A percentile compares a stretch with the other conserved stretches of the same genome.
phyloP scores from a whole-genome alignment of 805 yeast genomes.

The Metschnikowia orientalis region DNA sequence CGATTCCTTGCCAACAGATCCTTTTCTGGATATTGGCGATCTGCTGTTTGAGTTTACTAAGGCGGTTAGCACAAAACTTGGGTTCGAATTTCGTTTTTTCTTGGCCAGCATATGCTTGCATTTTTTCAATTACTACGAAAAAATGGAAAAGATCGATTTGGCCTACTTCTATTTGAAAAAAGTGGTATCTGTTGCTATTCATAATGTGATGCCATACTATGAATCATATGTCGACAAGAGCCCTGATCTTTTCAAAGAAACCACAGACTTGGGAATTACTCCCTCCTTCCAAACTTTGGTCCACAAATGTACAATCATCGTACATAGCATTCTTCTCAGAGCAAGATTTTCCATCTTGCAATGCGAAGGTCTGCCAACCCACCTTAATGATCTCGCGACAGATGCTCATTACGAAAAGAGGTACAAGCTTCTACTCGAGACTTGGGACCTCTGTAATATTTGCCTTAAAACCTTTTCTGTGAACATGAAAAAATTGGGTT shows the following conservation, averaged over 20 bases:
- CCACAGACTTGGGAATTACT: constrained; percentile 16
- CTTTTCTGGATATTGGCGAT: neutral
- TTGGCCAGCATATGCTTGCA: constrained; percentile 13
- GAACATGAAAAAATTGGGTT: constrained; percentile 12
- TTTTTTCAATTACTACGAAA: constrained; percentile 29
- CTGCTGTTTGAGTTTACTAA: neutral
- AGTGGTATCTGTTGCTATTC: constrained; percentile 22
- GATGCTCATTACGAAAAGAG: constrained; percentile 10
- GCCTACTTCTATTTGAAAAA: constrained; percentile 37
- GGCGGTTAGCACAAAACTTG: constrained; percentile 8
- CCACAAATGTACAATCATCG: constrained; percentile 16
- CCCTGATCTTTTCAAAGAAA: constrained; percentile 6
- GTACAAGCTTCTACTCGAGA: constrained; percentile 13
- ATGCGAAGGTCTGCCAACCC: constrained; percentile 10
- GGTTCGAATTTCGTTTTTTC: constrained; percentile 14
- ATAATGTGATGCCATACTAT: constrained; percentile 21
- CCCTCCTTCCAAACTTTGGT: constrained; percentile 16
- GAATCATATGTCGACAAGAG: constrained; percentile 12
- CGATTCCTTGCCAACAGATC: constrained; percentile 1
- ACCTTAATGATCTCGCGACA: constrained; percentile 4
- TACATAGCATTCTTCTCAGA: constrained; percentile 13
- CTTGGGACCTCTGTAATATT: constrained; percentile 11
- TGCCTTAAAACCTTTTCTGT: constrained; percentile 12
- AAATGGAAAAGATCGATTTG: constrained; percentile 27
- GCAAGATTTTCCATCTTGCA: constrained; percentile 13